Percentiles rank a stretch among this genome's conserved stretches.
These are phyloP conservation scores for Cercophora samala DNA, from an alignment of 495 filamentous ascomycete species.

Conservation along the genomic window DNA sequence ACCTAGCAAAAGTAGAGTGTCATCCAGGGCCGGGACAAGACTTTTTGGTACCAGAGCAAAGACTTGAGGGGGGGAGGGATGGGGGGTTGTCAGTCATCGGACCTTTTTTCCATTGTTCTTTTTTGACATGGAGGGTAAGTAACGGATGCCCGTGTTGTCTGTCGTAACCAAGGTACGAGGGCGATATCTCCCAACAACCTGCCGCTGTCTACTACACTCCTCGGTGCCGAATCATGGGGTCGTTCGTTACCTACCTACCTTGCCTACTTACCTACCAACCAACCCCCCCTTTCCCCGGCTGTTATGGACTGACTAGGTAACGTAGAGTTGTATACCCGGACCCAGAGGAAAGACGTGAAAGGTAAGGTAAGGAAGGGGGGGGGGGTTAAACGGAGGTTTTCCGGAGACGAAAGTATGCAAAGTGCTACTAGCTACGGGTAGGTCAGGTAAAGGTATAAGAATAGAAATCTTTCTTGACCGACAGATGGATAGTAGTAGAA, in stretches of 20 bases:
- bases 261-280: background rate
- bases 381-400: background rate
- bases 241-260: background rate
- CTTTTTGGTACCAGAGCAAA: background rate
- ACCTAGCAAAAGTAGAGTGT: background rate
- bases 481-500: background rate
- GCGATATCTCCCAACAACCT: background rate
- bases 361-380: background rate
- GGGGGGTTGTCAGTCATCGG: background rate
- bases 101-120: background rate
- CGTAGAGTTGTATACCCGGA: background rate
- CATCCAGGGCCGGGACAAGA: background rate
- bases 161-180: background rate
- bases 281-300: background rate
- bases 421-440: background rate
- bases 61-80: background rate
- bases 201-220: background rate
- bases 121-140: background rate
- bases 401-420: background rate
- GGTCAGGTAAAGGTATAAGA: background rate
- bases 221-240: background rate
- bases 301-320: background rate
- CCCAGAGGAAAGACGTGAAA: background rate
- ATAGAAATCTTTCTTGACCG: background rate
- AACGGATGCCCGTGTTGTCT: background rate